A percentile compares a stretch with the other conserved stretches of the same genome.
phyloP scores from a whole-genome alignment of 1,284 basidiomycete genomes.

The Puccinia polysora region DNA sequence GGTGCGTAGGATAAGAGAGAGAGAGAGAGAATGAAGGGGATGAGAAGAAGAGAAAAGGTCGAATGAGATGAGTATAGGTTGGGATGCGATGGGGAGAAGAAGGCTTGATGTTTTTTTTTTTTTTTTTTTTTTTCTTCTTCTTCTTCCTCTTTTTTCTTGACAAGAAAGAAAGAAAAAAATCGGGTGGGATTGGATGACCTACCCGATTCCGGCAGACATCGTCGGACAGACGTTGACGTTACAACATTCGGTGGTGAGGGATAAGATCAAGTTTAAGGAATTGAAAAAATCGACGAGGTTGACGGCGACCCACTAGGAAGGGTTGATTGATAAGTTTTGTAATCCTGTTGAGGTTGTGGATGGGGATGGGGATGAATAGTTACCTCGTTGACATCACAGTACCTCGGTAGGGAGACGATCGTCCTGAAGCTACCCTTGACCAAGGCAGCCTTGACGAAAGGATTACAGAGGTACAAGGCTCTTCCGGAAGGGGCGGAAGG shows the following conservation, averaged over 20 bases:
- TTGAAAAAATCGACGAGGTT: constrained; percentile 69
- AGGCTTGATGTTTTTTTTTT: no score
- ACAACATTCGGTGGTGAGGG: constrained; percentile 89
- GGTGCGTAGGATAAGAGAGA: background rate
- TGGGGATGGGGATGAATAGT: background rate
- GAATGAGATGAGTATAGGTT: background rate
- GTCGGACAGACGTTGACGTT: constrained; percentile 80
- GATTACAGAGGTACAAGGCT: constrained; percentile 84
- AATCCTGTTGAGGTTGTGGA: background rate
- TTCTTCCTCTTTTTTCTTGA: background rate
- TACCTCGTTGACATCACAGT: constrained; percentile 50
- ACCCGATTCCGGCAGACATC: constrained; percentile 89
- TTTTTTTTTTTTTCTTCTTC: background rate
- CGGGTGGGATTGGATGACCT: no score
- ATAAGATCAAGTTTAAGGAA: constrained; percentile 96
- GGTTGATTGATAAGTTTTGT: no score
- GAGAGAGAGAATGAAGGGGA: no score
- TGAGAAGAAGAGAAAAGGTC: constrained; percentile 11
- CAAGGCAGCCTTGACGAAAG: constrained; percentile 91
- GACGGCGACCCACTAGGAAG: constrained; percentile 77
- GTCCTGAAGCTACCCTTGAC: constrained; percentile 99
- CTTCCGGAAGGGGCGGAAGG: constrained; percentile 50
- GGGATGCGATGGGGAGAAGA: background rate
- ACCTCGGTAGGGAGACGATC: constrained; percentile 94
- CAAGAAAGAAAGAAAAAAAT: background rate